Base-by-base conservation (phyloP, 371 early-diverging fungal genomes). In the Entomophthora muscae region DNA sequence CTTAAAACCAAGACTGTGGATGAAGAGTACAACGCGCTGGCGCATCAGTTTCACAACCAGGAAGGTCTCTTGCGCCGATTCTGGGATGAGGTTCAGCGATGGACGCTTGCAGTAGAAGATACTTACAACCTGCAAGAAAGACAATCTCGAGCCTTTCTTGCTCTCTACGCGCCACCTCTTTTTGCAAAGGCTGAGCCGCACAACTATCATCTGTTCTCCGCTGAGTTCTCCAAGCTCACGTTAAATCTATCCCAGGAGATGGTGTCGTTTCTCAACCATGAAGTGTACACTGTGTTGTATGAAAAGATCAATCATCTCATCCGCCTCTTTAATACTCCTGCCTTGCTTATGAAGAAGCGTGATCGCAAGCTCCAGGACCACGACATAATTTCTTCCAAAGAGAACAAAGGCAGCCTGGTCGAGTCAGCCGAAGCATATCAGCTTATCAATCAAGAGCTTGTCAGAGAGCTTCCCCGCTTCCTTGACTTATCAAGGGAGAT, bases 1-100 rank as follows among this genome's bases (percentile, higher is more conserved):
- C 12, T 28, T 27, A 58, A 58, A 27, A 10, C 21, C 21, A 23
- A 58, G 31, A 31, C 30, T 7, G 31, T 30, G 21, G 59, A 58
- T 22, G 31, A 58, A 10, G 31, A 21, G 22, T 58, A 58, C 30
- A 30, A 58, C 30, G 17, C 12, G 3, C 30, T 58, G 22, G 59
- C 30, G 21, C 3, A 27, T 13, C 3, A 32, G 22, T 23, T 28
- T 21, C 13, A 27, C 21, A 22, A 27, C 23, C 31, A 28, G 31
- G 59, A 58, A 32, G 21, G 3, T 32, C 23, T 21, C 21, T 17
- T 58, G 31, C 59, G 30, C 31, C 28, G 26, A 27, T 58, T 58
- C 26, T 58, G 59, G 59, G 31, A 21, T 58, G 59, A 58, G 24
- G 59, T 58, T 21, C 59, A 58, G 31, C 21, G 31, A 3, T 58